Evolutionary conservation across 345 rosid genomes (phyloP).

Genomic region (Euphorbia peplus): DNA sequence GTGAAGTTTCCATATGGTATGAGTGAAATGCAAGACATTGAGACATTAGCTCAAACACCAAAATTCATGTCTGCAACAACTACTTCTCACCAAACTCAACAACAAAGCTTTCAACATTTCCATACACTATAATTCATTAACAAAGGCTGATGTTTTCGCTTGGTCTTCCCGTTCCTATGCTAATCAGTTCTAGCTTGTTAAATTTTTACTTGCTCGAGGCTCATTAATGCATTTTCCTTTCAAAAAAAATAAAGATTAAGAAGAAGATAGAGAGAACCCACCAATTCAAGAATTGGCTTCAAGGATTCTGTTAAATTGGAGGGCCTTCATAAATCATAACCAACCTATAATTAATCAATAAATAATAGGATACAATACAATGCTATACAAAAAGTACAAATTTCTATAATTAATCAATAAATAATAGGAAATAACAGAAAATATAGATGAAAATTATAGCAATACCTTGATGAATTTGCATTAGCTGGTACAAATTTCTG

Average conservation of each 20-base stretch:
- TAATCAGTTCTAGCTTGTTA: too few species aligned
- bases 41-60: constrained; percentile 41
- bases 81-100: constrained; percentile 53
- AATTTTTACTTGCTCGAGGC: too few species aligned
- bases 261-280: neutral
- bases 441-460: too few species aligned
- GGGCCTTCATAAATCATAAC: neutral
- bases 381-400: neutral
- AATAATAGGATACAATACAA: neutral
- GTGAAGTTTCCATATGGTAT: constrained; percentile 40
- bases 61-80: constrained; percentile 37
- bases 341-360: too few species aligned
- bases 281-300: neutral
- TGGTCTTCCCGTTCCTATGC: too few species aligned
- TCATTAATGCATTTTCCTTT: too few species aligned
- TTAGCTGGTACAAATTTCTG: neutral
- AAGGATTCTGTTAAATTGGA: constrained; percentile 3
- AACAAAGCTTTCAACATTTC: constrained; percentile 1
- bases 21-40: constrained; percentile 66
- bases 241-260: neutral
- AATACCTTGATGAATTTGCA: neutral
- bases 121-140: neutral
- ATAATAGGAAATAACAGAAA: too few species aligned
- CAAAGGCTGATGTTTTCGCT: too few species aligned
- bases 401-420: too few species aligned